Evolutionary conservation across 1,139 yeast genomes (phyloP), one percentile per base, ranked within the genome.

Genomic region (Taphrina populina): DNA sequence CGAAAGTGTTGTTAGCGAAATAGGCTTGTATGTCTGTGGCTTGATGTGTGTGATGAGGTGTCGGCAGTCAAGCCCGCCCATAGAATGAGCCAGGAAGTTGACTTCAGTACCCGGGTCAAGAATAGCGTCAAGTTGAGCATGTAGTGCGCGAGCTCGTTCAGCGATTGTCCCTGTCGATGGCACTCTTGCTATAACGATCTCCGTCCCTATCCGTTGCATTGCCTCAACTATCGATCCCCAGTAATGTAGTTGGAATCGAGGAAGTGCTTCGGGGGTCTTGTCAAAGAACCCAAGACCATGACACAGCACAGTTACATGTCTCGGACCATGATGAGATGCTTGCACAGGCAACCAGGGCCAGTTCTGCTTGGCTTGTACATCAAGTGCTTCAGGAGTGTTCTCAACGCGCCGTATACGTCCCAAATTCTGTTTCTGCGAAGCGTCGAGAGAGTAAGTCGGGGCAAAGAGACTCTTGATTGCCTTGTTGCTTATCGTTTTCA

Each of bases 51-150:
- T 76, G 1, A 87, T 84, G 62, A 88, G 69, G 65, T 83, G 86
- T 51, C 96, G 70, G 35, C 90, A 80, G 67, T 88, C 96, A 37
- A 88, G 71, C 0, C 96, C 96, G 6, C 96, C 96, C 96, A 88
- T 88, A 0, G 95, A 87, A 66, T 88, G 96, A n/a, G 95, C 94
- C 19, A 88, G 75, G 35, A 88, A 69, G 66, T 88, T 88, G 13
- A 88, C 44, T 11, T 55, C 27, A n/a, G 45, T 56, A 72, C 74
- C 59, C 5, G 33, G 71, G 68, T 13, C 67, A 62, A 4, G 61
- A 61, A 13, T 64, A 62, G 32, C 43, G 62, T 46, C 53, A 11
- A 58, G 37, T n/a, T 52, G 57, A 15, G 45, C 47, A 29, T 44
- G 51, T 23, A 58, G 32, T 7, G 53, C 56, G 13, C 37, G 34